Conservation (phyloP, 169 alveolate genomes). For the Besnoitia besnoiti region DNA sequence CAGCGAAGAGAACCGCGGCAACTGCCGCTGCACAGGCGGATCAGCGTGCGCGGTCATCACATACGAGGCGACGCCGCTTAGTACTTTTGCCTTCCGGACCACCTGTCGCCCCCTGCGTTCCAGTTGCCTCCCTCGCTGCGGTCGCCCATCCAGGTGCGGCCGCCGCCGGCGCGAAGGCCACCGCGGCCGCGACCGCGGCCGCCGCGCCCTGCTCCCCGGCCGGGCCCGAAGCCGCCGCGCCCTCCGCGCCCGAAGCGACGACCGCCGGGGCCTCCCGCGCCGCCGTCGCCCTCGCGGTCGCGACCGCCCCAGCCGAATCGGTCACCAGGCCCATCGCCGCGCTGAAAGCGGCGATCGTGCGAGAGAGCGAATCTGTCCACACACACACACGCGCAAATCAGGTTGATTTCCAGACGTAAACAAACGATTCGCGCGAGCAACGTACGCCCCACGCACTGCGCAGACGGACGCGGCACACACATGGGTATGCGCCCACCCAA, state of each 20-base stretch:
- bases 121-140: background rate
- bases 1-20: too few relatives aligned
- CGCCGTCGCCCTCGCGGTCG: background rate
- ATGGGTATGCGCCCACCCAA: too few relatives aligned
- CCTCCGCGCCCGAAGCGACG: constrained; percentile 24
- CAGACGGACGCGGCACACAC: too few relatives aligned
- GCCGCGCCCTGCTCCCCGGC: constrained; percentile 14
- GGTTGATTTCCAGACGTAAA: too few relatives aligned
- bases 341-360: constrained; percentile 34
- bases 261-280: constrained; percentile 3
- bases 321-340: background rate
- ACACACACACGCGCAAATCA: background rate
- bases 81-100: background rate
- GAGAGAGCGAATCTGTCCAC: constrained; percentile 2
- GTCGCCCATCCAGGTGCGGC: background rate
- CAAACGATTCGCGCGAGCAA: too few relatives aligned
- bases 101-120: background rate
- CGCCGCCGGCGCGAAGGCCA: background rate
- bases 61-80: background rate
- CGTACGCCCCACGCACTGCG: too few relatives aligned
- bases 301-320: background rate
- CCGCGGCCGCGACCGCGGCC: background rate
- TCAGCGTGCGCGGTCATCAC: too few relatives aligned
- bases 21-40: too few relatives aligned
- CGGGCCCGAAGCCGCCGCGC: constrained; percentile 30